Evolutionary conservation across 1,284 basidiomycete species (phyloP).

Genomic region (Cryptococcus amylolentus): DNA sequence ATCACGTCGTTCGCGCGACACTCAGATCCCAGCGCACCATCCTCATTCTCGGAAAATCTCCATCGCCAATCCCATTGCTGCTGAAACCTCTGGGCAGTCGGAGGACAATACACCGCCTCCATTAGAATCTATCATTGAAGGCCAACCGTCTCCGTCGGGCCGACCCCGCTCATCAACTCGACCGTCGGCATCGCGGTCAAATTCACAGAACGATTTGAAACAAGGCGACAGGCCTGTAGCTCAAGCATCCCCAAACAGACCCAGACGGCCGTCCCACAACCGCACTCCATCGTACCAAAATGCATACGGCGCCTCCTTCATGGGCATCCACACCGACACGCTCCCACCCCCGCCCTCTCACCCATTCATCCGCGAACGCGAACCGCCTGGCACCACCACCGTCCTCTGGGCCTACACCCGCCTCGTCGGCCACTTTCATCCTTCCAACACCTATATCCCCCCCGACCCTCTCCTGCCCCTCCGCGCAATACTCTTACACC

Average conservation of each 20-base stretch:
- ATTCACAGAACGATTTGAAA: slow-evolving; percentile 1
- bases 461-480: slow-evolving; percentile 50
- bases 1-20: slow-evolving; percentile 18
- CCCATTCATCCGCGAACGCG: slow-evolving; percentile 26
- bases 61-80: slow-evolving; percentile 18
- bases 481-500: slow-evolving; percentile 43
- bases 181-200: background rate
- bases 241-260: slow-evolving; percentile 6
- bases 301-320: slow-evolving; percentile 25
- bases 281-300: slow-evolving; percentile 38
- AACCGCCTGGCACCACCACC: slow-evolving; percentile 32
- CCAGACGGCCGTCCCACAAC: slow-evolving; percentile 10
- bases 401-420: slow-evolving; percentile 49
- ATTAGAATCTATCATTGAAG: slow-evolving; percentile 8
- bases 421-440: slow-evolving; percentile 45
- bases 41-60: slow-evolving; percentile 47
- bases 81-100: slow-evolving; percentile 9
- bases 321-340: slow-evolving; percentile 7
- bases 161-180: background rate
- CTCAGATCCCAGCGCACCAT: slow-evolving; percentile 34
- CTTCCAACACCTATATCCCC: slow-evolving; percentile 47
- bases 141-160: background rate
- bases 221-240: background rate
- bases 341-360: slow-evolving; percentile 26
- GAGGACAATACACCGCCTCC: slow-evolving; percentile 2